Conservation (phyloP, 345 rosid genomes). For the Pugionium cornutum region DNA sequence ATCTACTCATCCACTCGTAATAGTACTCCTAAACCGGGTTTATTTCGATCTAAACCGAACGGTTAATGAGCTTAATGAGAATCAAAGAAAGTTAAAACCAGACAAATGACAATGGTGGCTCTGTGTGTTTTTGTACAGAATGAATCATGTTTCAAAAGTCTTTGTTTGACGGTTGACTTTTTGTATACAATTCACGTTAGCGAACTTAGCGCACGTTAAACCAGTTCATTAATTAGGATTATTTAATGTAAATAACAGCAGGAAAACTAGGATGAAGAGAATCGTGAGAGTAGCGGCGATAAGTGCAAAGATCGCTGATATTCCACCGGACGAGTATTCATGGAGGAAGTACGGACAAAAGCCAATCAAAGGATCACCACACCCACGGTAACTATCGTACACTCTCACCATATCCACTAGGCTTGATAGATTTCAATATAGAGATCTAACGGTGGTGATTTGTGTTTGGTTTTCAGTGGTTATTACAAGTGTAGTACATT, state of each 20-base stretch:
- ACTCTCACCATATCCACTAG: conserved; percentile 10
- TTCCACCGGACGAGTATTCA: conserved; percentile 81
- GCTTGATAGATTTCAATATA: not conserved
- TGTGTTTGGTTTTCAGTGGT: conserved; percentile 47
- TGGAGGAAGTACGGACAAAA: conserved; percentile 98
- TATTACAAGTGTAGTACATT: conserved; percentile 86
- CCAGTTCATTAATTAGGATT: not conserved
- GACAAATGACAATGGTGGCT: too few species aligned
- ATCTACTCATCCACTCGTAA: not conserved
- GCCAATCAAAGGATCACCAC: conserved; percentile 93
- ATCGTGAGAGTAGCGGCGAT: conserved; percentile 73
- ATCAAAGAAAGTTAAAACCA: too few species aligned
- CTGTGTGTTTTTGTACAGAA: too few species aligned
- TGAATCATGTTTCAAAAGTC: too few species aligned
- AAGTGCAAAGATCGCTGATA: conserved; percentile 80
- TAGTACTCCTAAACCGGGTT: too few species aligned
- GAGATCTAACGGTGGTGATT: conserved; percentile 29
- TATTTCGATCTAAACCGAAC: not conserved
- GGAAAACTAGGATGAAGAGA: conserved; percentile 77
- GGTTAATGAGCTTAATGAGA: too few species aligned
- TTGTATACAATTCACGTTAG: too few species aligned
- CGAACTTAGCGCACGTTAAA: conserved; percentile 3
- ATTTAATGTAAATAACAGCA: conserved; percentile 4
- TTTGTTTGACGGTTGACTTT: not conserved
- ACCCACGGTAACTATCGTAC: conserved; percentile 64